Percentiles rank a stretch among this genome's conserved stretches.
phyloP scores from a whole-genome alignment of 176 grass and related monocot genomes.

The Eleusine indica region DNA sequence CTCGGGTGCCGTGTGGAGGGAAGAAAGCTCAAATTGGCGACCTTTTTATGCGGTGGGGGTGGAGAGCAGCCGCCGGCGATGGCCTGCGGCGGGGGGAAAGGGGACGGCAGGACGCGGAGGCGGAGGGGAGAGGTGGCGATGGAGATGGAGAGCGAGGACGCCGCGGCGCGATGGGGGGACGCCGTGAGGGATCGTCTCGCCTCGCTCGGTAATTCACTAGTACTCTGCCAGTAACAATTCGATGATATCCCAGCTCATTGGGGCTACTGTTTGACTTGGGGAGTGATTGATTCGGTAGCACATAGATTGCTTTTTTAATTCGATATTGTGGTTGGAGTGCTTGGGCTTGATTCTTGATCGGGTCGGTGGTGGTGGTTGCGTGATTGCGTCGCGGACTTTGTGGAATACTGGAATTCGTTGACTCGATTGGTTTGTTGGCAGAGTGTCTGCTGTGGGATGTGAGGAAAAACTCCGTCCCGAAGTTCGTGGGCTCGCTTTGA shows the following conservation, averaged over 20 bases:
- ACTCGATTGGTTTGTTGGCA: slow-evolving; percentile 4
- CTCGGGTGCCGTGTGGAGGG: slow-evolving; percentile 62
- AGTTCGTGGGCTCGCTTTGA: background rate
- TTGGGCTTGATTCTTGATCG: slow-evolving; percentile 7
- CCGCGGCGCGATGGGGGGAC: slow-evolving; percentile 59
- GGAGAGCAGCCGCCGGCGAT: slow-evolving; percentile 4
- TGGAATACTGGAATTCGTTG: slow-evolving; percentile 35
- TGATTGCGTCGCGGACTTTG: slow-evolving; percentile 21
- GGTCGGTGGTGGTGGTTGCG: slow-evolving; percentile 30
- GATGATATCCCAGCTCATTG: background rate
- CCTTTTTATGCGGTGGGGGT: slow-evolving; percentile 34
- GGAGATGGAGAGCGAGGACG: slow-evolving; percentile 64
- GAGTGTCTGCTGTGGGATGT: too few relatives aligned
- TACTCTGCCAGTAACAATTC: slow-evolving; percentile 27
- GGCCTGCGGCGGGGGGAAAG: slow-evolving; percentile 23
- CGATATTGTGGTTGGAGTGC: background rate
- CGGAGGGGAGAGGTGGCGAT: slow-evolving; percentile 57
- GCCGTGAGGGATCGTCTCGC: slow-evolving; percentile 57
- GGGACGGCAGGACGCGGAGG: slow-evolving; percentile 15
- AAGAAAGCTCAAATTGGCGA: slow-evolving; percentile 44
- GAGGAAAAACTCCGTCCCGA: too few relatives aligned
- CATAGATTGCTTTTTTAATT: slow-evolving; percentile 1
- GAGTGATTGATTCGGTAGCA: slow-evolving; percentile 23
- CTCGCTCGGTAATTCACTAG: slow-evolving; percentile 49
- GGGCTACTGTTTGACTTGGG: background rate